A percentile compares a stretch with the other conserved stretches of the same genome.
These are phyloP conservation scores for Ophioceras dolichostomum DNA, from an alignment of 2,329 filamentous ascomycete genomes.

Conservation along the genomic window DNA sequence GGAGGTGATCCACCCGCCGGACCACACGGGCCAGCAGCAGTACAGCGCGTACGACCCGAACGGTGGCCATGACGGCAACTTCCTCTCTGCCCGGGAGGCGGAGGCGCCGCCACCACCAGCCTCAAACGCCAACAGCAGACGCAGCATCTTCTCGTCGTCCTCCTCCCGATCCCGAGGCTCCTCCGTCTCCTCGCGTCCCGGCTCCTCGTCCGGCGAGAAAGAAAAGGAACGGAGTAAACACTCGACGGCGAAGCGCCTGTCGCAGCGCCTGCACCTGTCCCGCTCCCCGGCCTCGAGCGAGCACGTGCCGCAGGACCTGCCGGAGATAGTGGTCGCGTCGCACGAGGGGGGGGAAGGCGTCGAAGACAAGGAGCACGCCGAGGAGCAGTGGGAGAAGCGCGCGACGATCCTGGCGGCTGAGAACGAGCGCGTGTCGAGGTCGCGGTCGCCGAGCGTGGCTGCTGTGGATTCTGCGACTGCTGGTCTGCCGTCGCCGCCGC, in stretches of 20 bases:
- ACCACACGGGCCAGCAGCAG: constrained; percentile 7
- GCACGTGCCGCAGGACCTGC: constrained; percentile 69
- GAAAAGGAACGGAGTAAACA: constrained; percentile 17
- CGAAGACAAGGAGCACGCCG: constrained; percentile 26
- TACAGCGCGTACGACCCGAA: constrained; percentile 11
- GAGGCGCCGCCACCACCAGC: too few species aligned
- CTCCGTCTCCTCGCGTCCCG: constrained; percentile 28
- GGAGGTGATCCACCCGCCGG: constrained; percentile 65
- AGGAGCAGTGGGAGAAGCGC: constrained; percentile 82
- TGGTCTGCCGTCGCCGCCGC: constrained; percentile 1
- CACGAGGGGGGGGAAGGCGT: constrained; percentile 29
- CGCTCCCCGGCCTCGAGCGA: constrained; percentile 49
- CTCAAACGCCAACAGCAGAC: constrained; percentile 10
- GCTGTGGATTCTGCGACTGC: too few species aligned
- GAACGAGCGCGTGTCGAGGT: constrained; percentile 36
- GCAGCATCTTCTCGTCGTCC: constrained; percentile 20
- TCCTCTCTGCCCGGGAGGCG: constrained; percentile 2
- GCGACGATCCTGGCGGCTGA: constrained; percentile 75
- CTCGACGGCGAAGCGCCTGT: constrained; percentile 35
- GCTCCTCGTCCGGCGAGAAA: constrained; percentile 20
- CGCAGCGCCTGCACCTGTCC: constrained; percentile 58
- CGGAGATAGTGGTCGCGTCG: constrained; percentile 51
- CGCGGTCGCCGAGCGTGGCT: constrained; percentile 26
- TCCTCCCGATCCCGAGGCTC: constrained; percentile 31
- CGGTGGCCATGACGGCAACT: constrained; percentile 17